Percentiles rank a stretch among this genome's conserved stretches.
Conservation (phyloP, 106 monocot genomes). For the Apostasia shenzhenica region DNA sequence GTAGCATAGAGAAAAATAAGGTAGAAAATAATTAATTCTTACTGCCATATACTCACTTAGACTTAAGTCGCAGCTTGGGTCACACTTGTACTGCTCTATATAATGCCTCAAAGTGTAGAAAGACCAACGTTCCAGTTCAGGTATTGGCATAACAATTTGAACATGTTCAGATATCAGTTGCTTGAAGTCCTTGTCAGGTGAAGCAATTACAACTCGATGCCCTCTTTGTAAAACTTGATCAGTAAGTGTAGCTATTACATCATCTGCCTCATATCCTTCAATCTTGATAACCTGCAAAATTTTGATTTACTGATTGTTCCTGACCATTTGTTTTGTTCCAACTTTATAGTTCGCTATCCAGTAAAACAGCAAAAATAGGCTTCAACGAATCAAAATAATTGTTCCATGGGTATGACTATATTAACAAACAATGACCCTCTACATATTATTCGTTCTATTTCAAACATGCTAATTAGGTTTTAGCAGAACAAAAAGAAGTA, state of each 20-base stretch:
- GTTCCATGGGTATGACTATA: no score
- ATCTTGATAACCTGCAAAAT: constrained; percentile 79
- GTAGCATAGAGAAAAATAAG: not conserved
- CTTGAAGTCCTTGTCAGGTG: constrained; percentile 99
- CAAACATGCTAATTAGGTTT: no score
- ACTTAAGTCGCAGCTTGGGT: constrained; percentile 86
- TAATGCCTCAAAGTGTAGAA: constrained; percentile 89
- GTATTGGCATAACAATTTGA: constrained; percentile 93
- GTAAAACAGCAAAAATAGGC: no score
- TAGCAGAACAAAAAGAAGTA: no score
- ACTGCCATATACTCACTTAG: constrained; percentile 57
- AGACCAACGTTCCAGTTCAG: constrained; percentile 83
- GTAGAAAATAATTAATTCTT: not conserved
- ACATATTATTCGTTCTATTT: no score
- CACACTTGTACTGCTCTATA: constrained; percentile 66
- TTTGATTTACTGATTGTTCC: constrained; percentile 14
- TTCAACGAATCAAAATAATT: not conserved
- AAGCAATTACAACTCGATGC: constrained; percentile 72
- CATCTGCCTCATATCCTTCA: constrained; percentile 90
- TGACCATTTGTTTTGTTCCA: not conserved
- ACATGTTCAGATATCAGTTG: constrained; percentile 85
- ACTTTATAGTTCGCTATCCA: no score
- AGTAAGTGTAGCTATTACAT: constrained; percentile 76
- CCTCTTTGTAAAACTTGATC: constrained; percentile 77
- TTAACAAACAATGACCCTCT: no score